These are phyloP conservation scores for Puccinia polysora DNA, from an alignment of 1,284 basidiomycete species.

Conservation along the genomic window DNA sequence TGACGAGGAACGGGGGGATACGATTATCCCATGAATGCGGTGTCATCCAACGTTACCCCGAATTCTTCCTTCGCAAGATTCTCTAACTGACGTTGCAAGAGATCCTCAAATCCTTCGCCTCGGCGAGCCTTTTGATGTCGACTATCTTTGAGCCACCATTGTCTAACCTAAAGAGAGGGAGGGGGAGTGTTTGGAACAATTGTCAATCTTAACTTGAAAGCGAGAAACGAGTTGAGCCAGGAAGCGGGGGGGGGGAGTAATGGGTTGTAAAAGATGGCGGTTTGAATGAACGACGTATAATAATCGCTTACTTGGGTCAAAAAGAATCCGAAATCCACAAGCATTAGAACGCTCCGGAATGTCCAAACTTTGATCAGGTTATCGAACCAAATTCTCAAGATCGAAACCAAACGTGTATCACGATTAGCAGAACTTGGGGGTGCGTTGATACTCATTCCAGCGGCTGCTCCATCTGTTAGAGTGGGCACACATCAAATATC, in stretches of 20 bases:
- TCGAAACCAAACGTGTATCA: neutral
- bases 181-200: too few species aligned
- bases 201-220: too few species aligned
- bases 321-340: constrained; percentile 31
- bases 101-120: constrained; percentile 38
- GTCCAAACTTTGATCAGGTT: constrained; percentile 8
- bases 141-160: constrained; percentile 42
- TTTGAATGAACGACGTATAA: neutral
- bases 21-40: constrained; percentile 17
- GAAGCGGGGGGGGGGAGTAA: neutral
- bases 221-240: neutral
- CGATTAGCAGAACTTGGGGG: neutral
- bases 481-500: neutral
- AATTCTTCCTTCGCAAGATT: constrained; percentile 33
- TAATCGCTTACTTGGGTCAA: constrained; percentile 18
- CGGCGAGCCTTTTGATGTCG: neutral
- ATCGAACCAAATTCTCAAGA: neutral
- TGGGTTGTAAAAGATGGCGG: neutral
- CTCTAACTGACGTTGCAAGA: constrained; percentile 27
- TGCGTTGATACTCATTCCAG: constrained; percentile 16
- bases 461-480: constrained; percentile 17
- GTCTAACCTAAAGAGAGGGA: constrained; percentile 8
- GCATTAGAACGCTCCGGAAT: neutral
- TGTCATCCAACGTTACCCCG: constrained; percentile 21
- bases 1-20: neutral